Conservation (phyloP, 345 rosid genomes). For the Mangifera indica region DNA sequence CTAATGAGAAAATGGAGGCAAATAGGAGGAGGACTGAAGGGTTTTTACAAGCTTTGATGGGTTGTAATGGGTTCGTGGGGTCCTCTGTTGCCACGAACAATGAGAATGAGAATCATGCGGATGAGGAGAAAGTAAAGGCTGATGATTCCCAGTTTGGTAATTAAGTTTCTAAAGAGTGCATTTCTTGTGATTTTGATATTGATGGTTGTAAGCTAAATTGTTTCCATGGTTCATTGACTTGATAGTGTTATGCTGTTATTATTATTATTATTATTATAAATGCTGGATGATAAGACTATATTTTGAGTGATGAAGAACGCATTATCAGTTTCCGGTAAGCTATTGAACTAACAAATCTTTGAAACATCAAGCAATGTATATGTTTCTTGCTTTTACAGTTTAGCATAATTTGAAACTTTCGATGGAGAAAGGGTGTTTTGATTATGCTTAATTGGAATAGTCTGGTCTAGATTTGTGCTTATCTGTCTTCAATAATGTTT, state of each 20-base stretch:
- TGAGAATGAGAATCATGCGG: slow-evolving; percentile 27
- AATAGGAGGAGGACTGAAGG: slow-evolving; percentile 68
- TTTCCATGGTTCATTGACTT: too few species aligned
- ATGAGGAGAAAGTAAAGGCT: slow-evolving; percentile 23
- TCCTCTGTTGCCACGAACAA: slow-evolving; percentile 13
- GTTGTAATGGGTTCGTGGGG: slow-evolving; percentile 32
- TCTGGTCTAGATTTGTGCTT: too few species aligned
- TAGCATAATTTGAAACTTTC: not conserved
- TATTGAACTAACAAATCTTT: not conserved
- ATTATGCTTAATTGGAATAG: not conserved
- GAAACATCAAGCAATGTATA: not conserved
- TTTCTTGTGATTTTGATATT: not conserved
- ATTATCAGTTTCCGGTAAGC: not conserved
- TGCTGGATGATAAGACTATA: not conserved
- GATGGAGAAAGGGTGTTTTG: not conserved
- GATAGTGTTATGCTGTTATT: not conserved
- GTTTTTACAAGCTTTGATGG: slow-evolving; percentile 45
- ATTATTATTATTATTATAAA: not conserved
- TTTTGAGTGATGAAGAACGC: not conserved
- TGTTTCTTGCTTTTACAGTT: too few species aligned
- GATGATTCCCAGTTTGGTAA: slow-evolving; percentile 39
- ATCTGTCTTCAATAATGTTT: not conserved
- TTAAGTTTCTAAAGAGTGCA: slow-evolving; percentile 6
- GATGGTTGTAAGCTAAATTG: not conserved
- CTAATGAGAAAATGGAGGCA: slow-evolving; percentile 86